Evolutionary conservation across 306 rosid species (phyloP), one percentile per base, ranked within the genome.

Genomic region (Sechiopsis laciniata): DNA sequence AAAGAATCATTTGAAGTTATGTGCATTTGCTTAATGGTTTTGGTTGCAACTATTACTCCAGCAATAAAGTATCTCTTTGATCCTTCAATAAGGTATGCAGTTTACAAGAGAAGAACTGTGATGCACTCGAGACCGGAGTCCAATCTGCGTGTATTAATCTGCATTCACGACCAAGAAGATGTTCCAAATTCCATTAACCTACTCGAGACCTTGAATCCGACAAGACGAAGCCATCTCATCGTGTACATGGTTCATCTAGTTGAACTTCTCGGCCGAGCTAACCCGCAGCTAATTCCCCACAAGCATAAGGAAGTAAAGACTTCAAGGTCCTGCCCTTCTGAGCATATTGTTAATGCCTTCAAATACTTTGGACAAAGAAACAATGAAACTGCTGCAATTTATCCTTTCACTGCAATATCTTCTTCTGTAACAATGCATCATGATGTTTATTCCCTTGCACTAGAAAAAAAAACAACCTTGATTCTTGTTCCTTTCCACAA

Each of bases 171-270:
- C 46, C 74, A 72, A 66, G 79, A 80, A 20, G 66, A 72, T 26
- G 79, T 76, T 61, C 79, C 76, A 12, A 14, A 22, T 2, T 40
- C 55, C 8, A 80, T 80, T 19, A 77, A 79, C 80, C 73, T 84
- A 8, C 85, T 81, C 12, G 81, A 81, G 73, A 76, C 85, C 14
- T 65, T 79, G 15, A 62, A 74, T 46, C 85, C 85, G 20, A 84
- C 73, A 0, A 55, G 59, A 22, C 65, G 55, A 19, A 76, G 74
- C 56, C 87, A 74, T 45, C 74, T 78, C 3, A 10, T 40, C 14
- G 70, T 79, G 52, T 70, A 51, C 46, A 35, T 84, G 26, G 75
- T 84, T 70, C 76, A 78, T 74, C 78, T 78, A 8, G 45, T 81
- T 0, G 82, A 81, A 74, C 79, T 78, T 24, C 71, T 72, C 3